Base-by-base conservation (phyloP, 2,329 filamentous ascomycete genomes). In the Fusarium beomiforme region DNA sequence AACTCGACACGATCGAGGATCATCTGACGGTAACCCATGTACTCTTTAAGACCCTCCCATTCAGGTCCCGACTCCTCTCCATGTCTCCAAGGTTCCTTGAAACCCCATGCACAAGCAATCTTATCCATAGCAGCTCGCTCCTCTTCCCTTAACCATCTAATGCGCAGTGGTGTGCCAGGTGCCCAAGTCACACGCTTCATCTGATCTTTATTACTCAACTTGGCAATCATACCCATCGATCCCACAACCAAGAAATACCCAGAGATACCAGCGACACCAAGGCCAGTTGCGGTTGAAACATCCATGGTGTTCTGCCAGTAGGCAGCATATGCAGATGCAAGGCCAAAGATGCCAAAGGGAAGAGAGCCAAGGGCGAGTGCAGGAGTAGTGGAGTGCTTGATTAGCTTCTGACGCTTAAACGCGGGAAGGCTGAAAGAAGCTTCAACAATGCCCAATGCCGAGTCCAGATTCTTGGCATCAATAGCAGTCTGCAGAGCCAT, bases 141-240 rank as follows among this genome's bases (percentile, higher is more conserved):
- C 71, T 97, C 94, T 79, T 98, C 96, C 36, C 93, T 87, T 58
- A 97, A 80, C 93, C 95, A 98, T 17, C 96, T 88, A 76, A 93
- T 88, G 68, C 92, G 88, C 70, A 98, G 83, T 24, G 93, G 92
- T 36, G 93, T 91, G 14, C 96, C 96, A 1, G 90, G 89, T 12
- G 92, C 87, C 96, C 96, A 99, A 4, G 93, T 95, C 8, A 98
- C 94, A 23, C 96, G 90, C 76, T 92, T 91, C 93, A 98, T 97
- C 81, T 98, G 94, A 79, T 98, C 95, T 81, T 98, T 98, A 66
- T 91, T 87, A 36, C 95, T 98, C 29, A 93, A 91, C 64, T 97
- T 85, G 12, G 95, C 94, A 39, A 98, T 89, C 43, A 96, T 83
- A 5, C 95, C 96, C 57, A 98, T 88, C 13, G 91, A 93, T 7